Conservation (phyloP, 1,139 yeast species). For the Taphrina communis region DNA sequence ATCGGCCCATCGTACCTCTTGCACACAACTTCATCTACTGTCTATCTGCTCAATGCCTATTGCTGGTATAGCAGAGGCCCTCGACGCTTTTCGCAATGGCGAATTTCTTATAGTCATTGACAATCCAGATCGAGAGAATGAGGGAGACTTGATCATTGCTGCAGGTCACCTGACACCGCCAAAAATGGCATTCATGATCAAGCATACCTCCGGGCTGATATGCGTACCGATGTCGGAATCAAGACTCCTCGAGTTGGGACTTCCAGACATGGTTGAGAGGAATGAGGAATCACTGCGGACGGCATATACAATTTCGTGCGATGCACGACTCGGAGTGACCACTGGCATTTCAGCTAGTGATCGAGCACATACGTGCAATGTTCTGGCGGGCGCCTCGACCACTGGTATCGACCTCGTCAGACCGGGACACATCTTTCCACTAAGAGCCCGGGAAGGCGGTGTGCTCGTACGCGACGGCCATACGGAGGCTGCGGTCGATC, state of each 20-base stretch:
- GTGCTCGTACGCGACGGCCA: constrained; percentile 88
- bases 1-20: too few relatives aligned
- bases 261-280: constrained; percentile 75
- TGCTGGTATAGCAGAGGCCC: constrained; percentile 14
- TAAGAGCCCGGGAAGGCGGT: constrained; percentile 88
- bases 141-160: constrained; percentile 94
- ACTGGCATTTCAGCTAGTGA: constrained; percentile 97
- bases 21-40: too few relatives aligned
- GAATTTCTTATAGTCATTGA: constrained; percentile 94
- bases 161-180: constrained; percentile 80
- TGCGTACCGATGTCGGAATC: constrained; percentile 85
- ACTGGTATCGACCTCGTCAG: constrained; percentile 65
- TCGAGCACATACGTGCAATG: constrained; percentile 79
- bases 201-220: constrained; percentile 78
- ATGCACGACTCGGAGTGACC: constrained; percentile 80
- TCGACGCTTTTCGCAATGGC: constrained; percentile 58
- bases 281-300: constrained; percentile 91
- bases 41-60: constrained; percentile 12
- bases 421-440: constrained; percentile 94
- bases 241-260: constrained; percentile 76
- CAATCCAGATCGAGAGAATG: constrained; percentile 94
- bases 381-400: constrained; percentile 66
- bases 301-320: constrained; percentile 93
- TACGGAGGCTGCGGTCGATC: constrained; percentile 81
- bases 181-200: constrained; percentile 92